These are phyloP conservation scores for Lipomyces spencermartinsiae DNA, from an alignment of 805 yeast species.

Conservation along the genomic window DNA sequence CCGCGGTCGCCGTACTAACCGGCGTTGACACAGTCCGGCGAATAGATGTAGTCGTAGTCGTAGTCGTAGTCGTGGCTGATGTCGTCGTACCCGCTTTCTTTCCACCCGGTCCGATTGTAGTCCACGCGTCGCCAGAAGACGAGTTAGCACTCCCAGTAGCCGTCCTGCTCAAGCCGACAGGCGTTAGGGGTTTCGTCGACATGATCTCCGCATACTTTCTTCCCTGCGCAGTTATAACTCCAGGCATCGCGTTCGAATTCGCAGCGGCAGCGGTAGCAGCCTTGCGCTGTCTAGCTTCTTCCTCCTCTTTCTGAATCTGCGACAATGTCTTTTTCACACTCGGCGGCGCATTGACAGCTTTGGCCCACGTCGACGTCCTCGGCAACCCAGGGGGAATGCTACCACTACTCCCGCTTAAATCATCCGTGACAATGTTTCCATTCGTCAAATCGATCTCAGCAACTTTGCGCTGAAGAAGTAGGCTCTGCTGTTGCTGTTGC, in stretches of 20 bases:
- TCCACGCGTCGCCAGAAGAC: conserved; percentile 40
- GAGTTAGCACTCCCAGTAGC: conserved; percentile 21
- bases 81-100: conserved; percentile 57
- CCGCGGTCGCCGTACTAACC: conserved; percentile 1
- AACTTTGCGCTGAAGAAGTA: conserved; percentile 8
- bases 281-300: conserved; percentile 40
- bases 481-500: conserved; percentile 12
- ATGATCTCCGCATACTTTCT: conserved; percentile 30
- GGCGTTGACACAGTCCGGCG: conserved; percentile 14
- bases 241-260: conserved; percentile 12
- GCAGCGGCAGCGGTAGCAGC: conserved; percentile 28
- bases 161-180: conserved; percentile 14
- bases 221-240: conserved; percentile 26
- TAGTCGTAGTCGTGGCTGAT: conserved; percentile 12
- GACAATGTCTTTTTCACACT: conserved; percentile 46
- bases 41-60: conserved; percentile 6
- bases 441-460: conserved; percentile 17
- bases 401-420: conserved; percentile 9
- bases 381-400: conserved; percentile 40
- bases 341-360: conserved; percentile 33
- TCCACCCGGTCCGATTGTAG: conserved; percentile 66
- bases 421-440: conserved; percentile 20
- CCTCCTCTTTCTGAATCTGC: conserved; percentile 51
- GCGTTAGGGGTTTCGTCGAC: conserved; percentile 13
- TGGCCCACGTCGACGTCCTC: conserved; percentile 42